Percentiles rank a stretch among this genome's conserved stretches.
These are phyloP conservation scores for Apium graveolens DNA, from an alignment of 129 eudicot species.

Conservation along the genomic window DNA sequence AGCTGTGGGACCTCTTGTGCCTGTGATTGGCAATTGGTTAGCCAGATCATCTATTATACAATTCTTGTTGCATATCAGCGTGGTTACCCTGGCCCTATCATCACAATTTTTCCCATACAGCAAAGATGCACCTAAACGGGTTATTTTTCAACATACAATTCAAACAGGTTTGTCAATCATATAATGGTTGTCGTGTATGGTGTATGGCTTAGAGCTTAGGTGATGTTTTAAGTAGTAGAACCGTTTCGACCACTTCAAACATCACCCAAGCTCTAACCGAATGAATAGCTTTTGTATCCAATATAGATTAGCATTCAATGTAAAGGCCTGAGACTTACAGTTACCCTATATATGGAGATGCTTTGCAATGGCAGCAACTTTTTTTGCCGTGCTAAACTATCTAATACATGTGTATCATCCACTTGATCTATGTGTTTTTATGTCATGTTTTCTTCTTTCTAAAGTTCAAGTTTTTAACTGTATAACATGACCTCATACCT, in stretches of 20 bases:
- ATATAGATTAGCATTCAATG: neutral
- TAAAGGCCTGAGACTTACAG: neutral
- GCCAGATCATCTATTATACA: conserved; percentile 33
- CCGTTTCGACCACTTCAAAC: too few species aligned
- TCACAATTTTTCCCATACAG: conserved; percentile 62
- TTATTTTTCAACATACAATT: conserved; percentile 49
- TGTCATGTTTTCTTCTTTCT: neutral
- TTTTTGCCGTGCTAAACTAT: neutral
- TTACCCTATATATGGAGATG: neutral
- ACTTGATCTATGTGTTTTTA: neutral
- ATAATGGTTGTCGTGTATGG: neutral
- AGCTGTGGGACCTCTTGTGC: conserved; percentile 53
- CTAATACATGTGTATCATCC: neutral
- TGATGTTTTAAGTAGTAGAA: neutral
- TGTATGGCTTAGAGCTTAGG: neutral
- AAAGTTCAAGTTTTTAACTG: neutral
- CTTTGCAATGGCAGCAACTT: neutral
- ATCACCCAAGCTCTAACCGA: too few species aligned
- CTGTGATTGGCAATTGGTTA: conserved; percentile 48
- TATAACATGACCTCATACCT: neutral
- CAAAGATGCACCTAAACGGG: conserved; percentile 58
- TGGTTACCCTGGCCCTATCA: conserved; percentile 50
- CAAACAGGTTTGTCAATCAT: conserved; percentile 25
- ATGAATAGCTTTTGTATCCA: neutral
- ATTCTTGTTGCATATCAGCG: conserved; percentile 39